Conservation (phyloP, 345 rosid species). For the Microcos paniculata region DNA sequence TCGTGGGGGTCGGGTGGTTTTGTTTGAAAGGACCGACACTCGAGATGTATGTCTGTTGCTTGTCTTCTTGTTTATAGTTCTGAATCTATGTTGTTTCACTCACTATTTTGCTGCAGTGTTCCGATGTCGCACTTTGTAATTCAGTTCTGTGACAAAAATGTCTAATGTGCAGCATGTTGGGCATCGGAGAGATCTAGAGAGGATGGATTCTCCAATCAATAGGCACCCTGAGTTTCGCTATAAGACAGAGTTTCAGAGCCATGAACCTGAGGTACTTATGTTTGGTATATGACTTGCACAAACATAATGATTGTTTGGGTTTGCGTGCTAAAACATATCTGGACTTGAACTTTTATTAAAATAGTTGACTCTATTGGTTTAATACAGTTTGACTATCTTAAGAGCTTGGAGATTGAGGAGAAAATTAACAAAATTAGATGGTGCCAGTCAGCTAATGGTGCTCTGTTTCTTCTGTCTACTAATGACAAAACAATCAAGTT, state of each 20-base stretch:
- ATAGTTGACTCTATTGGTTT: neutral
- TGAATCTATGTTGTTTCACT: neutral
- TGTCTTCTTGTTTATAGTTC: neutral
- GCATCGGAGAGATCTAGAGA: slow-evolving; percentile 79
- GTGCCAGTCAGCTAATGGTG: slow-evolving; percentile 93
- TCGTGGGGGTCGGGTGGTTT: slow-evolving; percentile 99
- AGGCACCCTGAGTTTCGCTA: slow-evolving; percentile 99
- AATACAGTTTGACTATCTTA: slow-evolving; percentile 94
- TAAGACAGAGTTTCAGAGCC: slow-evolving; percentile 99
- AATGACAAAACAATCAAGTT: slow-evolving; percentile 98
- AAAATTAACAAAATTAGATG: slow-evolving; percentile 99
- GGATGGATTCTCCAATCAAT: slow-evolving; percentile 53
- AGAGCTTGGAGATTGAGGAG: slow-evolving; percentile 99
- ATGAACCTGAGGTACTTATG: slow-evolving; percentile 89
- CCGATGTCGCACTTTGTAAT: neutral
- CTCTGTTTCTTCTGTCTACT: slow-evolving; percentile 91
- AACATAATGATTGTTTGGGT: neutral
- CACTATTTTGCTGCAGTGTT: neutral
- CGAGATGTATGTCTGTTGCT: slow-evolving; percentile 49
- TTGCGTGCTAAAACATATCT: neutral
- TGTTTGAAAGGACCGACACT: slow-evolving; percentile 89
- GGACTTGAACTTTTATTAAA: neutral
- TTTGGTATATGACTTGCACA: neutral
- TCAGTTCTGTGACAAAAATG: neutral
- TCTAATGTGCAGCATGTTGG: slow-evolving; percentile 61